A percentile compares a stretch with the other conserved stretches of the same genome.
These are phyloP conservation scores for Allium cepa DNA, from an alignment of 106 monocot species.

Conservation along the genomic window DNA sequence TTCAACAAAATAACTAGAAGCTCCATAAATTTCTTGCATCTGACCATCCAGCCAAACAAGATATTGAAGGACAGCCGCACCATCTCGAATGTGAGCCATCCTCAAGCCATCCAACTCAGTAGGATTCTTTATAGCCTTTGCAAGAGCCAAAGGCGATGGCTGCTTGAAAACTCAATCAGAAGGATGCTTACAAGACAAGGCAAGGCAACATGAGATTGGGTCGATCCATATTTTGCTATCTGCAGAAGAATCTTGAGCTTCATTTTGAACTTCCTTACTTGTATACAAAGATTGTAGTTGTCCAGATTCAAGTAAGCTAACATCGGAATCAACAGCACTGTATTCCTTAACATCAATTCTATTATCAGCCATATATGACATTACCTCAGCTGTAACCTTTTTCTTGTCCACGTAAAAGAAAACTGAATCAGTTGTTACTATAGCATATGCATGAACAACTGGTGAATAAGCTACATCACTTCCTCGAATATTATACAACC, in stretches of 20 bases:
- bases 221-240: constrained; percentile 73
- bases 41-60: too few relatives aligned
- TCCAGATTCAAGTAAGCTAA: constrained; percentile 67
- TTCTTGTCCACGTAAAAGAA: too few relatives aligned
- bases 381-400: too few relatives aligned
- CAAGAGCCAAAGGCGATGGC: constrained; percentile 87
- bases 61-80: too few relatives aligned
- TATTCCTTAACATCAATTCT: constrained; percentile 68
- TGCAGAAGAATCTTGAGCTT: too few relatives aligned
- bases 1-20: constrained; percentile 88
- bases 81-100: too few relatives aligned
- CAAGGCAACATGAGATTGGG: constrained; percentile 63
- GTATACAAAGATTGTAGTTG: constrained; percentile 22
- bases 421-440: too few relatives aligned
- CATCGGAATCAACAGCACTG: constrained; percentile 53
- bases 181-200: constrained; percentile 48
- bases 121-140: constrained; percentile 96
- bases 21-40: constrained; percentile 97
- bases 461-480: too few relatives aligned
- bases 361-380: too few relatives aligned
- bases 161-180: constrained; percentile 50
- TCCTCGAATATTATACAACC: too few relatives aligned
- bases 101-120: too few relatives aligned
- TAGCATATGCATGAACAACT: too few relatives aligned
- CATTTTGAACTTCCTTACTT: not conserved